phyloP scores from a whole-genome alignment of 306 rosid genomes.

The Medicago arabica region DNA sequence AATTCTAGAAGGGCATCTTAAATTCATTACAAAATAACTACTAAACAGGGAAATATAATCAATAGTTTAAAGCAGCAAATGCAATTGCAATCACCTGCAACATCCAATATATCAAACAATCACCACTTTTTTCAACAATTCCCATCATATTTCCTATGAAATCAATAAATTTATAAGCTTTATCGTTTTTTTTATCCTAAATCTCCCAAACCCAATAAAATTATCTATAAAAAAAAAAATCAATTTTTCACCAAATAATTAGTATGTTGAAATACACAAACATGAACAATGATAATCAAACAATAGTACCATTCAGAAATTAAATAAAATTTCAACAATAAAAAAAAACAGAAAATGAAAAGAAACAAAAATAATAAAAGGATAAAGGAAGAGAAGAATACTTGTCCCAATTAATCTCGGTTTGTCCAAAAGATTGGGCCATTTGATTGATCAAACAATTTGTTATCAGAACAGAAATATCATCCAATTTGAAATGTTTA shows the following conservation, averaged over 20 bases:
- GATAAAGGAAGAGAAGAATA: conserved; percentile 39
- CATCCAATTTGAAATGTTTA: too few relatives aligned
- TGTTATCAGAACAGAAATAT: not conserved
- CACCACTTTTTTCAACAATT: not conserved
- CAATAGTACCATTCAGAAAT: not conserved
- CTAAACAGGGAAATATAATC: not conserved
- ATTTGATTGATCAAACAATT: conserved; percentile 35
- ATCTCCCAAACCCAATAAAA: conserved; percentile 4
- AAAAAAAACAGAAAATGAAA: not conserved
- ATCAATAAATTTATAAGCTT: not conserved
- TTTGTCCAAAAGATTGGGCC: conserved; percentile 69
- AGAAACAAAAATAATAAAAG: not conserved
- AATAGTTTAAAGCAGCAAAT: conserved; percentile 9
- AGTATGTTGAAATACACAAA: not conserved
- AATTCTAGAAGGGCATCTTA: conserved; percentile 19
- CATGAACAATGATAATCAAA: not conserved
- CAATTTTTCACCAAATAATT: conserved; percentile 12
- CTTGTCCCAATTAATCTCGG: conserved; percentile 99
- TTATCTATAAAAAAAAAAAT: too few relatives aligned
- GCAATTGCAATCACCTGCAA: conserved; percentile 24
- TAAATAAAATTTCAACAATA: not conserved
- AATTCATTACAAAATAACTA: too few relatives aligned
- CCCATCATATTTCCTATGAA: not conserved
- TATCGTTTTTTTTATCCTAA: not conserved
- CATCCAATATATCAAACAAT: not conserved